phyloP scores from a whole-genome alignment of 192 early-diverging fungal species.

The Coemansia sp. region DNA sequence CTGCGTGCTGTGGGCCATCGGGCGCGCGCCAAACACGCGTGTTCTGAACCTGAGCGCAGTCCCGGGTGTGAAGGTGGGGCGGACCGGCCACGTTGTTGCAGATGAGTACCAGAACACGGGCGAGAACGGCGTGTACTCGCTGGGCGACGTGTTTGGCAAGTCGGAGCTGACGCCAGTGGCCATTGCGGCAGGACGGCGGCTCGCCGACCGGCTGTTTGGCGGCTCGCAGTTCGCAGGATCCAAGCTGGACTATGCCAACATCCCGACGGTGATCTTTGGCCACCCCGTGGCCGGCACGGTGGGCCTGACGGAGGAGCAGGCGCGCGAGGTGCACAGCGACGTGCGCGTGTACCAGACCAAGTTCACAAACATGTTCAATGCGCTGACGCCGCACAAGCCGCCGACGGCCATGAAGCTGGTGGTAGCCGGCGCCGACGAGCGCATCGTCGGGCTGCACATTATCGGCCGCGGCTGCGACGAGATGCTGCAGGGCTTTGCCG shows the following conservation, averaged over 20 bases:
- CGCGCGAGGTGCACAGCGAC: slow-evolving; percentile 64
- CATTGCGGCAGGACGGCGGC: slow-evolving; percentile 86
- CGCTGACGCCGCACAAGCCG: slow-evolving; percentile 81
- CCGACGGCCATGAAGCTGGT: slow-evolving; percentile 91
- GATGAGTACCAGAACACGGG: slow-evolving; percentile 87
- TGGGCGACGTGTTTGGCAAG: slow-evolving; percentile 92
- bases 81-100: slow-evolving; percentile 66
- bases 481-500: slow-evolving; percentile 93
- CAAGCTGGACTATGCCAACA: slow-evolving; percentile 89
- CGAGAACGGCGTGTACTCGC: slow-evolving; percentile 66
- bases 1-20: slow-evolving; percentile 86
- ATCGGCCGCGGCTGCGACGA: slow-evolving; percentile 85
- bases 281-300: slow-evolving; percentile 84
- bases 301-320: slow-evolving; percentile 85
- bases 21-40: slow-evolving; percentile 70
- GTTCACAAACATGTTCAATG: slow-evolving; percentile 91
- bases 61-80: slow-evolving; percentile 57
- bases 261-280: slow-evolving; percentile 94
- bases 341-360: slow-evolving; percentile 82
- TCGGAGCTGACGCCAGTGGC: slow-evolving; percentile 94
- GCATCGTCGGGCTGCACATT: slow-evolving; percentile 93
- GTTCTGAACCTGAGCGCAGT: slow-evolving; percentile 64
- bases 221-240: slow-evolving; percentile 59
- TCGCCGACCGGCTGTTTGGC: slow-evolving; percentile 91
- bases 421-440: slow-evolving; percentile 81